phyloP scores from a whole-genome alignment of 257 asterid species.

The Rhazya stricta region DNA sequence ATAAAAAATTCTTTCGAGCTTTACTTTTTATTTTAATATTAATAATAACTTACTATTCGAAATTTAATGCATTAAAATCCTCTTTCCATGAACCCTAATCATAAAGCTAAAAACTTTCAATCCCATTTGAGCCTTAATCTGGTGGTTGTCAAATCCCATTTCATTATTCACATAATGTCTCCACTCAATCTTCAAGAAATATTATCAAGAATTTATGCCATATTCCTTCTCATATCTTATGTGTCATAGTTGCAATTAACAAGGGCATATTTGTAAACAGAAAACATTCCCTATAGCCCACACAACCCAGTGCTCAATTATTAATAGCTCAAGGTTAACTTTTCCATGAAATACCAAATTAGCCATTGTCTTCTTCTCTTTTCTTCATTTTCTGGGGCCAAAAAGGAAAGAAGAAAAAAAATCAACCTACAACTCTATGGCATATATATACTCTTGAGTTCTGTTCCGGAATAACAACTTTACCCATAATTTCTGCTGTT shows the following conservation, averaged over 20 bases:
- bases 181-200: not conserved
- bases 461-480: not conserved
- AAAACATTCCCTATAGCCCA: not conserved
- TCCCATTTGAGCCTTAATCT: not conserved
- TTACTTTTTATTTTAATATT: no score
- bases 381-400: no score
- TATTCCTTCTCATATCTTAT: not conserved
- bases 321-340: no score
- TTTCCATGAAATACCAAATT: no score
- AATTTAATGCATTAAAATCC: no score
- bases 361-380: no score
- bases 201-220: not conserved
- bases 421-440: no score
- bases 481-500: not conserved
- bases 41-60: no score
- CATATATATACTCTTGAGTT: not conserved
- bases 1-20: no score
- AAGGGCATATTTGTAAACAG: not conserved
- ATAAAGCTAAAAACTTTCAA: not conserved
- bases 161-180: not conserved
- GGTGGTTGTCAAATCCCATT: constrained; percentile 1
- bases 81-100: not conserved
- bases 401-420: no score
- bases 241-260: not conserved
- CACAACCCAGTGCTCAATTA: not conserved